phyloP scores from a whole-genome alignment of 148 eudicot genomes.

The Rhododendron mucronatum region DNA sequence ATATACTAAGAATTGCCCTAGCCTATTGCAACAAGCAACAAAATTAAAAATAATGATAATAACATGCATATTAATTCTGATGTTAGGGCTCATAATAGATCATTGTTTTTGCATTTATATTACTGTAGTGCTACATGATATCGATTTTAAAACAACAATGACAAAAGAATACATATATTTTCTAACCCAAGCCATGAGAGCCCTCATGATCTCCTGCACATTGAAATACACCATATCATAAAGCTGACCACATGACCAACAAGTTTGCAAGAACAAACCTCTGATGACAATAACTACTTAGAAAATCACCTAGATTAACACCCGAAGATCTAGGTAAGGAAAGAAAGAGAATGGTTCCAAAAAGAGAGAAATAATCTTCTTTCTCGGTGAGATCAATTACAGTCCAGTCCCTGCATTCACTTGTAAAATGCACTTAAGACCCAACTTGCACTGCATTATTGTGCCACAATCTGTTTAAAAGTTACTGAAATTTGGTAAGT shows the following conservation, averaged over 20 bases:
- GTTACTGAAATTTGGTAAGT: background rate
- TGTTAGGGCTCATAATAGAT: background rate
- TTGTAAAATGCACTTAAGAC: background rate
- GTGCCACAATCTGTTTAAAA: background rate
- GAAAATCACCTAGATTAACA: background rate
- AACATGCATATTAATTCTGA: too few relatives aligned
- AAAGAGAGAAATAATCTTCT: background rate
- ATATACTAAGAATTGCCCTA: background rate
- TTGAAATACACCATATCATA: background rate
- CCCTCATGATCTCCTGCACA: background rate
- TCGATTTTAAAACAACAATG: background rate
- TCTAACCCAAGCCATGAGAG: background rate
- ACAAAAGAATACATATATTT: background rate
- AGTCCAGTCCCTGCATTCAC: background rate
- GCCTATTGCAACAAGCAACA: background rate
- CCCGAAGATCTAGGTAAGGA: background rate
- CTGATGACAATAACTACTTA: background rate
- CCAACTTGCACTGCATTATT: background rate
- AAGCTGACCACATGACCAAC: background rate
- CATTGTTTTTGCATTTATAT: background rate
- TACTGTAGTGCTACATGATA: background rate
- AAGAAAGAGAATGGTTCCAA: background rate
- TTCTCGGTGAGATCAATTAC: background rate
- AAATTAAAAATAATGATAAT: too few relatives aligned
- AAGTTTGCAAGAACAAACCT: background rate